These are phyloP conservation scores for Microbotryum intermedium DNA, from an alignment of 1,284 basidiomycete genomes.

Conservation along the genomic window DNA sequence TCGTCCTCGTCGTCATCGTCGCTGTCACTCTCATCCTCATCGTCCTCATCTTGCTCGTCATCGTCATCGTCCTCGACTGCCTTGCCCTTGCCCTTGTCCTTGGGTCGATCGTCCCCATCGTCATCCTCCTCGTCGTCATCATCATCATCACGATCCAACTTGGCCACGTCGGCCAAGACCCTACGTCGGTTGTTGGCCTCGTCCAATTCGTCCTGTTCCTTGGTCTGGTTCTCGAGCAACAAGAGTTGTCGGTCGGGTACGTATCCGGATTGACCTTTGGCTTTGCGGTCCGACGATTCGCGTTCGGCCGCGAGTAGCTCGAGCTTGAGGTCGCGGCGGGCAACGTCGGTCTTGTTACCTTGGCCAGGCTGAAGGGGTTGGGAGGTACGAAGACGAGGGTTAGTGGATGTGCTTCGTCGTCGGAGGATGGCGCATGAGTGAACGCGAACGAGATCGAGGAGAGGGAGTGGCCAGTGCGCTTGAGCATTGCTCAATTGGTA, in stretches of 20 bases:
- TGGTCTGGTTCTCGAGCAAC: constrained; percentile 11
- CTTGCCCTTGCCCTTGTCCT: constrained; percentile 26
- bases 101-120: constrained; percentile 48
- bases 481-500: neutral
- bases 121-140: constrained; percentile 41
- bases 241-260: constrained; percentile 19
- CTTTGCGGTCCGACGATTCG: constrained; percentile 62
- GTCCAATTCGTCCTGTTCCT: constrained; percentile 46
- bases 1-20: constrained; percentile 74
- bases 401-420: neutral
- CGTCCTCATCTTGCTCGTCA: constrained; percentile 29
- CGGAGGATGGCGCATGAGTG: neutral
- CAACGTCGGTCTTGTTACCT: constrained; percentile 50
- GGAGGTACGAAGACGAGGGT: neutral
- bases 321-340: constrained; percentile 65
- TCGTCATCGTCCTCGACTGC: constrained; percentile 17
- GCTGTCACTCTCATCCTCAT: constrained; percentile 48
- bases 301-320: constrained; percentile 74
- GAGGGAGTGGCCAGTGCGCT: neutral
- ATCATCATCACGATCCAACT: constrained; percentile 57
- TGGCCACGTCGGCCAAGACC: constrained; percentile 69
- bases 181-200: constrained; percentile 66
- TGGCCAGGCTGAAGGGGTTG: constrained; percentile 31
- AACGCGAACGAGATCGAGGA: neutral
- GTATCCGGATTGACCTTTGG: constrained; percentile 52